phyloP scores from a whole-genome alignment of 495 filamentous ascomycete species.

The Daldinia bambusicola region DNA sequence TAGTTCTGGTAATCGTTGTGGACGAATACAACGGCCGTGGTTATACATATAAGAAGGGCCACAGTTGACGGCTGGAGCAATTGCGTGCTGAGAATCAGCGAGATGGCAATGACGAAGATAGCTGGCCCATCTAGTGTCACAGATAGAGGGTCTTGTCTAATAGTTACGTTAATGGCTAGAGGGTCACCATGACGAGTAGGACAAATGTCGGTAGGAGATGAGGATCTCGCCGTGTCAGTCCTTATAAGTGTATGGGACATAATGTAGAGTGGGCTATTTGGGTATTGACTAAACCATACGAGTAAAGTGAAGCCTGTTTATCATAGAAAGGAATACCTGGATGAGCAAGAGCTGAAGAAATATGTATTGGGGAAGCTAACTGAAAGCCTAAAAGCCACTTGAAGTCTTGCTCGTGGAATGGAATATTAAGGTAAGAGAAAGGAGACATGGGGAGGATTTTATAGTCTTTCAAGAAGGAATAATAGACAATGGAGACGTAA shows the following conservation, averaged over 20 bases:
- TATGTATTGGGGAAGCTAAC: conserved; percentile 1
- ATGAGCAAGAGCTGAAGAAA: neutral
- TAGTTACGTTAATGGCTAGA: conserved; percentile 52
- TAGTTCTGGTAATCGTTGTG: conserved; percentile 82
- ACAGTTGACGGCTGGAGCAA: conserved; percentile 56
- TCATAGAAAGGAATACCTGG: conserved; percentile 2
- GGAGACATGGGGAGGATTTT: conserved; percentile 19
- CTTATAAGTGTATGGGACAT: conserved; percentile 36
- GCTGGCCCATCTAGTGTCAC: conserved; percentile 59
- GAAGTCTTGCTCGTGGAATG: neutral
- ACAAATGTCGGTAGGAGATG: conserved; percentile 17
- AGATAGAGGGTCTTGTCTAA: conserved; percentile 61
- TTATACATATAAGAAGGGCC: conserved; percentile 59
- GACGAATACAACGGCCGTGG: conserved; percentile 66
- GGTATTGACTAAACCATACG: conserved; percentile 19
- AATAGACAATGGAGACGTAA: conserved; percentile 20
- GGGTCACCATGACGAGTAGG: conserved; percentile 31
- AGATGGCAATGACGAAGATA: conserved; percentile 55
- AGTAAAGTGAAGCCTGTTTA: conserved; percentile 7
- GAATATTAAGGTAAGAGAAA: neutral
- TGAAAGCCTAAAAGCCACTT: conserved; percentile 32
- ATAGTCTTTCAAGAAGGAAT: conserved; percentile 26
- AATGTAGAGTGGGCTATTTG: conserved; percentile 33
- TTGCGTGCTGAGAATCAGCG: conserved; percentile 61
- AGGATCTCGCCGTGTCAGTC: conserved; percentile 24